Percentiles rank a stretch among this genome's conserved stretches.
These are phyloP conservation scores for Novymonas esmeraldas DNA, from an alignment of 208 protist species.

Conservation along the genomic window DNA sequence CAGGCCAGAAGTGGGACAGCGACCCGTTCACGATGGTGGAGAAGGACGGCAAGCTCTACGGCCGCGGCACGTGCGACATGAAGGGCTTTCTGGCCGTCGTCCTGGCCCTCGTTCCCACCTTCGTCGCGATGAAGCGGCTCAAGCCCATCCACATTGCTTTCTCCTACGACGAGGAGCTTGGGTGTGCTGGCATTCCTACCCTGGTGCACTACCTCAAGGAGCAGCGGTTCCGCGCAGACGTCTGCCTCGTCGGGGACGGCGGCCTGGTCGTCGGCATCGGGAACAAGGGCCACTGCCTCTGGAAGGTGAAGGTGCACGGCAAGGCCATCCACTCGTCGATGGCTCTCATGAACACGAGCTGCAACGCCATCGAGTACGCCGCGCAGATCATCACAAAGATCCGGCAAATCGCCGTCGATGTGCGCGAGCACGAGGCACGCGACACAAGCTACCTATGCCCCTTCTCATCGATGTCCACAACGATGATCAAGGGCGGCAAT, in stretches of 20 bases:
- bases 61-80: constrained; percentile 58
- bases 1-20: constrained; percentile 57
- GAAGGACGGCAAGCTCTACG: constrained; percentile 58
- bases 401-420: constrained; percentile 31
- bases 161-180: constrained; percentile 55
- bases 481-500: constrained; percentile 41
- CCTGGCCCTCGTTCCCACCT: constrained; percentile 40
- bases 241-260: constrained; percentile 42
- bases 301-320: constrained; percentile 37
- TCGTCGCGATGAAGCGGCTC: constrained; percentile 39
- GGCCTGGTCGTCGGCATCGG: constrained; percentile 31
- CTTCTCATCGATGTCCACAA: constrained; percentile 29
- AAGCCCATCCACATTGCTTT: constrained; percentile 63
- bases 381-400: constrained; percentile 53
- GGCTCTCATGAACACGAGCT: constrained; percentile 45
- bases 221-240: constrained; percentile 32
- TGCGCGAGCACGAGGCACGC: constrained; percentile 25
- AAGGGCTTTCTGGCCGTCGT: constrained; percentile 57
- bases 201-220: constrained; percentile 37
- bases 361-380: constrained; percentile 50
- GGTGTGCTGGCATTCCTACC: constrained; percentile 32
- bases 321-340: constrained; percentile 56
- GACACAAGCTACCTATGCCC: constrained; percentile 27
- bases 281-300: constrained; percentile 40
- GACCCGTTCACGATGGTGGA: constrained; percentile 58